Conservation (phyloP, 1,284 basidiomycete species). For the Moesziomyces globuligerus region DNA sequence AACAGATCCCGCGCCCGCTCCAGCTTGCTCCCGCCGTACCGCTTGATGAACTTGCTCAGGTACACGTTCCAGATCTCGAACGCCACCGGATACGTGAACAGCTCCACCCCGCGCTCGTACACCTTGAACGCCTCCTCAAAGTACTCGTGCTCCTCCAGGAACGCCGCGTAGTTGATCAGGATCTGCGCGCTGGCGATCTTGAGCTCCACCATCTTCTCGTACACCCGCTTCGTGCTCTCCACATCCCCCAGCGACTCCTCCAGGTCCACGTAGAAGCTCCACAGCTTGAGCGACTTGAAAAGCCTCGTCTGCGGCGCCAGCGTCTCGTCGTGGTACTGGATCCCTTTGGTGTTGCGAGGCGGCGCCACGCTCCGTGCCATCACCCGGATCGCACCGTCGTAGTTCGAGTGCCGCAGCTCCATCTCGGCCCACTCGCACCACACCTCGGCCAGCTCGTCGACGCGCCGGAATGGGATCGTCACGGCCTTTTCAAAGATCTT, state of each 20-base stretch:
- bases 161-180: conserved; percentile 95
- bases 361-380: conserved; percentile 91
- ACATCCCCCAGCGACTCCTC: conserved; percentile 96
- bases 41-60: conserved; percentile 93
- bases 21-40: conserved; percentile 92
- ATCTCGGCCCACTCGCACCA: conserved; percentile 99
- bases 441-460: conserved; percentile 96
- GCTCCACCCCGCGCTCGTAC: conserved; percentile 95
- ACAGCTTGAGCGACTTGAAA: conserved; percentile 97
- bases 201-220: conserved; percentile 95
- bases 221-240: conserved; percentile 89
- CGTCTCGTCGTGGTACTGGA: conserved; percentile 94
- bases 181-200: conserved; percentile 95
- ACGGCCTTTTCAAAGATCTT: conserved; percentile 92
- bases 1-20: conserved; percentile 96
- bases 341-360: conserved; percentile 81
- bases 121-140: conserved; percentile 99
- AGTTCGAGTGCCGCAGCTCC: conserved; percentile 95
- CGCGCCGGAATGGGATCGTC: conserved; percentile 90
- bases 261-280: conserved; percentile 98
- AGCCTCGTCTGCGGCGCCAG: conserved; percentile 87
- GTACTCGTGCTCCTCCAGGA: conserved; percentile 97
- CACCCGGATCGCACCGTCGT: conserved; percentile 90
- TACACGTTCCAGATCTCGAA: conserved; percentile 99
- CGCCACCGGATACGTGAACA: conserved; percentile 97